Conservation (phyloP, 306 rosid genomes). For the Luffa aegyptiaca region DNA sequence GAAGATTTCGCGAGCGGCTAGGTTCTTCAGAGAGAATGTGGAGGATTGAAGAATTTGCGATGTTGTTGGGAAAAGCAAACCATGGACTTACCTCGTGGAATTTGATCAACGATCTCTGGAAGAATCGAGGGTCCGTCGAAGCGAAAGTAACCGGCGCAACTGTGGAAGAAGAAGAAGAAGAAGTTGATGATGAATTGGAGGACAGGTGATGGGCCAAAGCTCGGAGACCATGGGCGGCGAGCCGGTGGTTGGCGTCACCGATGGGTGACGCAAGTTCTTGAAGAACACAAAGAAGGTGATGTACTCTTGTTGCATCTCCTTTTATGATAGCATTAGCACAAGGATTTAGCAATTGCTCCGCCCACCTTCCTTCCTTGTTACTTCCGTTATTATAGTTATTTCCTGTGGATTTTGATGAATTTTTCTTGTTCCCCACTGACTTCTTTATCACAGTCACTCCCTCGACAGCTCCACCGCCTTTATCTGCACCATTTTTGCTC, state of each 20-base stretch:
- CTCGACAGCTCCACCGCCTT: constrained; percentile 23
- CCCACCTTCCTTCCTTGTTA: constrained; percentile 91
- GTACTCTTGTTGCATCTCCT: constrained; percentile 57
- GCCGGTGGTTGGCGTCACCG: constrained; percentile 83
- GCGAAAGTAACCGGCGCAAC: constrained; percentile 37
- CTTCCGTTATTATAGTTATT: constrained; percentile 46
- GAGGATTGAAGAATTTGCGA: constrained; percentile 74
- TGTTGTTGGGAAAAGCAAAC: constrained; percentile 79
- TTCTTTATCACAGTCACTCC: constrained; percentile 29
- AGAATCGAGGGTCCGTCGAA: constrained; percentile 53
- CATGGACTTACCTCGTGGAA: constrained; percentile 90
- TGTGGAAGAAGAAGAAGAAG: constrained; percentile 19
- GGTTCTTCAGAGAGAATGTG: constrained; percentile 53
- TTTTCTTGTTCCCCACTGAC: constrained; percentile 44
- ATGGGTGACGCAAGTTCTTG: constrained; percentile 66
- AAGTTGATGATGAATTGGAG: constrained; percentile 17
- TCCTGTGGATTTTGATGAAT: constrained; percentile 33
- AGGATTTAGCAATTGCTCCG: constrained; percentile 83
- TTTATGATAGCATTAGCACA: constrained; percentile 56
- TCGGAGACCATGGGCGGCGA: constrained; percentile 61
- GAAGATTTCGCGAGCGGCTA: constrained; percentile 32
- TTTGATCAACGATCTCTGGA: constrained; percentile 57
- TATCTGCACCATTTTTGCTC: constrained; percentile 17
- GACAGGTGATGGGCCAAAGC: constrained; percentile 52
- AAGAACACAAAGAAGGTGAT: constrained; percentile 73